Conservation (phyloP, 2,329 filamentous ascomycete genomes). For the Hypoxylon sp. region DNA sequence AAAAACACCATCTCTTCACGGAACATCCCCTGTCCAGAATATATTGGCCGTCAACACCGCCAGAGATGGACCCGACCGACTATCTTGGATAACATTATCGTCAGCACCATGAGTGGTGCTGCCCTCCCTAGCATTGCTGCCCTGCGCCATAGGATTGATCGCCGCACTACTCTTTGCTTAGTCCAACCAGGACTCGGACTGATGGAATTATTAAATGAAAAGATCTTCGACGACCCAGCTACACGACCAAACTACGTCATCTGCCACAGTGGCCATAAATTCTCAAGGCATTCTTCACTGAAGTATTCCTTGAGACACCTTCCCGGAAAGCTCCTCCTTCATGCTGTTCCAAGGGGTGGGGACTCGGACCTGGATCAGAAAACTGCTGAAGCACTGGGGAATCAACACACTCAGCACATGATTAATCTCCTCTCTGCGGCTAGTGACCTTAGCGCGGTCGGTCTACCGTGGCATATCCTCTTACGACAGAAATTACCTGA, state of each 20-base stretch:
- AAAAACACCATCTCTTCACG: conserved; percentile 53
- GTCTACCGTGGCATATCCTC: conserved; percentile 72
- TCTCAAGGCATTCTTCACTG: conserved; percentile 34
- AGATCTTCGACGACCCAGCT: conserved; percentile 76
- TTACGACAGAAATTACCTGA: conserved; percentile 83
- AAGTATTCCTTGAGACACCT: conserved; percentile 60
- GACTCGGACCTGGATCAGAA: conserved; percentile 14
- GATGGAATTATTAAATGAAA: conserved; percentile 80
- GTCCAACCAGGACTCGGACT: conserved; percentile 87
- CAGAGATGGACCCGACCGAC: background rate
- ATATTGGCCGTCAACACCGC: conserved; percentile 26
- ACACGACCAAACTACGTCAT: conserved; percentile 82
- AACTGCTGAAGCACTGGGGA: conserved; percentile 48
- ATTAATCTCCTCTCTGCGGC: conserved; percentile 74
- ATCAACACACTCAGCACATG: conserved; percentile 65
- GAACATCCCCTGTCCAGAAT: conserved; percentile 47
- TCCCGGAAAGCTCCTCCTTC: conserved; percentile 37
- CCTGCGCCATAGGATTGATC: conserved; percentile 57
- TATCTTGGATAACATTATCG: conserved; percentile 49
- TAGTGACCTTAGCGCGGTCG: conserved; percentile 72
- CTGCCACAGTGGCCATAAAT: conserved; percentile 69
- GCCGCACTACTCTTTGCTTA: conserved; percentile 80
- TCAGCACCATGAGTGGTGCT: conserved; percentile 43
- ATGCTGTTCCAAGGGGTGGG: conserved; percentile 38
- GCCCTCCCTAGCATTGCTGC: conserved; percentile 41